Base-by-base conservation (phyloP, 192 early-diverging fungal genomes). In the Coemansia sp. region DNA sequence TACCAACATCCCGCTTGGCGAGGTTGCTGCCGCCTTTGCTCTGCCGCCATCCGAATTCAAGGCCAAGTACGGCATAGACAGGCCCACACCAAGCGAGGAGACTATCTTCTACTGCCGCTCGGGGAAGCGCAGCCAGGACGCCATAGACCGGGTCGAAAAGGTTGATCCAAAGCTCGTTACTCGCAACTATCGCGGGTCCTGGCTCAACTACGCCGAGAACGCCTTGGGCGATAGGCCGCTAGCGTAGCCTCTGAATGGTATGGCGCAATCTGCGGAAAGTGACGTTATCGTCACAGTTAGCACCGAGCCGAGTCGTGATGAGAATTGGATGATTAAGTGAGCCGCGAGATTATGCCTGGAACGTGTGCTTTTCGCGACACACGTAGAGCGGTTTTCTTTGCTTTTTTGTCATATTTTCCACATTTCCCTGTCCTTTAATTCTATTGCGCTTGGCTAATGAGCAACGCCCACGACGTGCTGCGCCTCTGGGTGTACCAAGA, bases 81-180 rank as follows among this genome's bases (percentile, higher is more conserved):
- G 88, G 68, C 88, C 88, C 11, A 68, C 72, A 0, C 72, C 69
- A 31, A 65, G 81, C 20, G 76, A 83, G 33, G 78, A 85, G 52
- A 72, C 87, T 14, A 84, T 91, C 56, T 85, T 90, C 59, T 91
- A 91, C 68, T 91, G 89, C 74, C 82, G 85, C 67, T 85, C 84
- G 16, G 89, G 89, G 23, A 81, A 79, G 33, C 87, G 89, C 72
- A 88, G 87, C 59, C 82, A 86, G 34, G 85, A 75, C 48, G 88
- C 88, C 39, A 84, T 86, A 33, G 84, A 88, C 36, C 69, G 79
- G 36, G 82, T 88, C 21, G 82, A 76, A 16, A 73, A 72, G 50
- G 73, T 85, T 26, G 87, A 86, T 48, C 60, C 67, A 0, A 50
- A 64, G 28, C 79, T 82, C 9, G 35, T 59, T 12, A 67, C 68